Evolutionary conservation across 208 protist genomes (phyloP), one percentile per base, ranked within the genome.

Genomic region (Lotmaria passim): DNA sequence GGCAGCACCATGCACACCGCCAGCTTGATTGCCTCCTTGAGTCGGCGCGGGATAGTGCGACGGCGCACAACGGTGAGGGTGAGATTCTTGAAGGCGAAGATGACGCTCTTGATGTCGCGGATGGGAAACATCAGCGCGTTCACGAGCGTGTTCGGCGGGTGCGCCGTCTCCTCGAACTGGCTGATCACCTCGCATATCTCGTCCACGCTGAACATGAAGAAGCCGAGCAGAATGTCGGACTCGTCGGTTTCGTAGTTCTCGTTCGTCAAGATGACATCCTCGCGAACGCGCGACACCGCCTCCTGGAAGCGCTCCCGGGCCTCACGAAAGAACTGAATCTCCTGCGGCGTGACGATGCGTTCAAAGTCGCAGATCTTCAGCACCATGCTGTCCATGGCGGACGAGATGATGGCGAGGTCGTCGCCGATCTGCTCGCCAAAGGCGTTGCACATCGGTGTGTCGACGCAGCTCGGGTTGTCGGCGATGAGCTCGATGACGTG

Each of bases 1-100:
- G 91, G 89, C 23, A 96, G 33, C 34, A 85, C 81, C 83, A 96
- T 96, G 74, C 89, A 96, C 50, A 96, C 78, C 23, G 89, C 75
- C 26, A 96, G 87, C 77, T 96, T 96, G 66, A 96, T 96, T 10
- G 91, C 85, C 74, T 96, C 91, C 79, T 96, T 96, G 48, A 89
- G 56, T 14, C 91, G 89, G 23, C 91, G 85, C 39, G 89, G 84
- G 58, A 96, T 84, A 30, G 85, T 82, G 62, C 80, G 85, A 30
- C 73, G 58, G 50, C 80, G 72, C 65, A 82, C 79, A 26, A 93
- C 44, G 23, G 70, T 79, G 48, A 73, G 34, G 36, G 74, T 82
- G 60, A 96, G 82, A 30, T 73, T 68, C 62, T 77, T 65, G 44
- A 91, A 82, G 47, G 88, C 85, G 12, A 67, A 58, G 66, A 83